A percentile compares a stretch with the other conserved stretches of the same genome.
phyloP scores from a whole-genome alignment of 768 basidiomycete genomes.

The Cantharellus cinnabarinus region DNA sequence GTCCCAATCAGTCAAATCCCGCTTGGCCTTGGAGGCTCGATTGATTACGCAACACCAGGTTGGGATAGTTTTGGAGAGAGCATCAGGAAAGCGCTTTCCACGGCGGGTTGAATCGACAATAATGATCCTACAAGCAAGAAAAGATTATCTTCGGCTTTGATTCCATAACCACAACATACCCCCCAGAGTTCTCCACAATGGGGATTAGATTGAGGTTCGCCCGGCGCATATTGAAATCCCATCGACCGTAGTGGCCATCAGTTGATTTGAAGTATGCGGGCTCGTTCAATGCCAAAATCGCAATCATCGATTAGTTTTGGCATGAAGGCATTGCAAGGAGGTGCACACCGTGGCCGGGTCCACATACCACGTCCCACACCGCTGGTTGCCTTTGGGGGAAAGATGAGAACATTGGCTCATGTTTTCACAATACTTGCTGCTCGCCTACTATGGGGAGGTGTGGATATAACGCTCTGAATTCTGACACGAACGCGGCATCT shows the following conservation, averaged over 20 bases:
- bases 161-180: constrained; percentile 26
- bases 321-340: constrained; percentile 13
- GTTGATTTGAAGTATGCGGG: constrained; percentile 81
- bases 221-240: constrained; percentile 67
- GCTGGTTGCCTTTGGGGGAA: constrained; percentile 50
- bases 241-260: constrained; percentile 69
- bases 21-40: constrained; percentile 23
- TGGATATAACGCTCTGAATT: constrained; percentile 28
- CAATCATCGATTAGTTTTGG: not conserved
- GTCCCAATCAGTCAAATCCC: constrained; percentile 27
- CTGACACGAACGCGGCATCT: constrained; percentile 49
- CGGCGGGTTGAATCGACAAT: constrained; percentile 84
- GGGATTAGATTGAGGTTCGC: constrained; percentile 66
- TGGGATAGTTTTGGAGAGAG: constrained; percentile 80
- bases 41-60: constrained; percentile 91
- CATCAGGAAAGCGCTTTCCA: constrained; percentile 88
- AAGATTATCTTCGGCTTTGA: not conserved
- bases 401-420: not conserved
- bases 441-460: constrained; percentile 35
- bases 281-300: constrained; percentile 7
- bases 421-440: not conserved
- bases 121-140: constrained; percentile 31
- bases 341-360: constrained; percentile 30
- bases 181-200: constrained; percentile 29
- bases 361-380: constrained; percentile 90